Conservation (phyloP, 306 rosid species). For the Macrotyloma uniflorum region DNA sequence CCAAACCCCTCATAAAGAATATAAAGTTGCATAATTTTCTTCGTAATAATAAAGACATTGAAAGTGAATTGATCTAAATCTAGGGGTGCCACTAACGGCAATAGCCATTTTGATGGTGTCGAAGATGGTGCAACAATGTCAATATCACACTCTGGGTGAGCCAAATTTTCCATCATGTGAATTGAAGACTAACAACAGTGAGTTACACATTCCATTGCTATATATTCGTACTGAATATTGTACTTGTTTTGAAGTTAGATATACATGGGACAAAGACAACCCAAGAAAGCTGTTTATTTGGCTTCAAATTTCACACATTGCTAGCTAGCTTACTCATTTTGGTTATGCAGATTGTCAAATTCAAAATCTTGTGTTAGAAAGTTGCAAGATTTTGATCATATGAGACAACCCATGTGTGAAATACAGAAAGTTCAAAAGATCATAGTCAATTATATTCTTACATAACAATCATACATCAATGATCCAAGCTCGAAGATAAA, state of each 20-base stretch:
- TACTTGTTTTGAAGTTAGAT: background rate
- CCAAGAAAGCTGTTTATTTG: background rate
- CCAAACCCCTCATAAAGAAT: background rate
- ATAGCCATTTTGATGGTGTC: constrained; percentile 32
- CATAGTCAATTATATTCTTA: background rate
- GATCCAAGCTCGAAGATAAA: background rate
- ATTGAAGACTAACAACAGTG: background rate
- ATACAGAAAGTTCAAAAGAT: background rate
- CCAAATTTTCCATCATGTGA: background rate
- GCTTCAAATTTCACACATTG: background rate
- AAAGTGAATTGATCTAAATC: constrained; percentile 9
- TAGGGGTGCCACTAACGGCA: constrained; percentile 29
- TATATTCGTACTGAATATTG: background rate
- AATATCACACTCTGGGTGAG: background rate
- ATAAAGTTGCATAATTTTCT: background rate
- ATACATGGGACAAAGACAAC: background rate
- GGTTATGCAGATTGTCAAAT: constrained; percentile 28
- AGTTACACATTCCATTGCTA: background rate
- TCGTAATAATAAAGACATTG: background rate
- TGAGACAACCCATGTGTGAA: constrained; percentile 27
- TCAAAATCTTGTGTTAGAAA: background rate
- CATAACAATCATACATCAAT: background rate
- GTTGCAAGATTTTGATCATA: background rate
- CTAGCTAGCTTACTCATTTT: constrained; percentile 15
- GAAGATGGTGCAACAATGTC: constrained; percentile 12